A percentile compares a stretch with the other conserved stretches of the same genome.
Conservation (phyloP, 148 eudicot species). For the Chenopodium formosanum region DNA sequence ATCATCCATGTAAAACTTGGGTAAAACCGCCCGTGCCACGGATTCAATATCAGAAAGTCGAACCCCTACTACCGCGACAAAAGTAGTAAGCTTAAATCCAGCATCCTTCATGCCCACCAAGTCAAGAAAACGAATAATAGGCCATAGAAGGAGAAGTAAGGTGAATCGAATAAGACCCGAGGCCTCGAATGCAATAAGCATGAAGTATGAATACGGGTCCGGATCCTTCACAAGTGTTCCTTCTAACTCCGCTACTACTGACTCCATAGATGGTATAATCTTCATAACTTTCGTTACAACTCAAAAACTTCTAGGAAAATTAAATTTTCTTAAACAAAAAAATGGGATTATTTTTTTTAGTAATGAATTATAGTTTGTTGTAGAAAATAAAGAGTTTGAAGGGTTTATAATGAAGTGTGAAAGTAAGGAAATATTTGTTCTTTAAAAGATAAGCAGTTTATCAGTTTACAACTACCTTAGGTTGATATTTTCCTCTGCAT, state of each 20-base stretch:
- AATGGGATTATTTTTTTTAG: background rate
- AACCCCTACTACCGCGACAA: conserved; percentile 47
- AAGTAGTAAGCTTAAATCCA: conserved; percentile 47
- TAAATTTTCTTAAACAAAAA: background rate
- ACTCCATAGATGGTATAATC: conserved; percentile 22
- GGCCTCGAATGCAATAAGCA: conserved; percentile 56
- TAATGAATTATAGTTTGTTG: background rate
- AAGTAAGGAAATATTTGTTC: conserved; percentile 28
- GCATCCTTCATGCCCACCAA: conserved; percentile 41
- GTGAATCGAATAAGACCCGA: conserved; percentile 58
- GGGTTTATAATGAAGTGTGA: conserved; percentile 28
- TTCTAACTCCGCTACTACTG: conserved; percentile 56
- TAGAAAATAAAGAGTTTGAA: background rate
- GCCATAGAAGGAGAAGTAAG: conserved; percentile 50
- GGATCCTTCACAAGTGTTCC: conserved; percentile 49
- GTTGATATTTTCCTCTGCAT: conserved; percentile 11
- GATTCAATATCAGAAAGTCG: conserved; percentile 50
- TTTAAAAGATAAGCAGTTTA: conserved; percentile 42
- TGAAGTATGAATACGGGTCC: conserved; percentile 57
- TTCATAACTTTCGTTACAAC: conserved; percentile 12
- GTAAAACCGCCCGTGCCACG: conserved; percentile 63
- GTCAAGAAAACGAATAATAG: conserved; percentile 42
- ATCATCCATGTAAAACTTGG: conserved; percentile 61
- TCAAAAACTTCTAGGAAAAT: background rate
- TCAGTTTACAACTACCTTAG: conserved; percentile 50